Evolutionary conservation across 2,329 filamentous ascomycete genomes (phyloP).

Genomic region (Botrytis hyacinthi): DNA sequence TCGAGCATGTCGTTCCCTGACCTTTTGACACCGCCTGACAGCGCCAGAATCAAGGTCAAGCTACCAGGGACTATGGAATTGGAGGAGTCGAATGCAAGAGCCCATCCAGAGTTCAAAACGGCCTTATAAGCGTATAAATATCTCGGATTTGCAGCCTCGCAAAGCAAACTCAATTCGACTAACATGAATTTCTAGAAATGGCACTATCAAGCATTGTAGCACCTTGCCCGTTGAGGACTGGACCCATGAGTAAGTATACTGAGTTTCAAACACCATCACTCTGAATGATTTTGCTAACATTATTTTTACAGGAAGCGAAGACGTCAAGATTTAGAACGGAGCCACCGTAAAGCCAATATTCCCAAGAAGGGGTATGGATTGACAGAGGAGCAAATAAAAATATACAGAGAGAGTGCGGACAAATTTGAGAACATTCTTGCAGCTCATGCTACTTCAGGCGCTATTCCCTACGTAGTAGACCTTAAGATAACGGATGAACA

Average conservation of each 20-base stretch:
- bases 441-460: neutral
- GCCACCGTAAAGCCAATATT: neutral
- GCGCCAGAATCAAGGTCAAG: neutral
- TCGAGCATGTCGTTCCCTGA: neutral
- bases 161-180: neutral
- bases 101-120: rapidly evolving
- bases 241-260: neutral
- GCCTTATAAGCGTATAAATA: neutral
- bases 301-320: neutral
- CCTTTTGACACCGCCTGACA: neutral
- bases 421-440: neutral
- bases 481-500: neutral
- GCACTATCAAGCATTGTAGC: neutral
- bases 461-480: neutral
- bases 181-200: neutral
- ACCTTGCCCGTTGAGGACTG: neutral
- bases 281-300: neutral
- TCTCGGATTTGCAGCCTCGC: neutral
- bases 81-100: neutral
- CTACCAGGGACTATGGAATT: no score
- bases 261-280: neutral
- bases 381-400: neutral
- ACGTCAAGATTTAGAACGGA: neutral
- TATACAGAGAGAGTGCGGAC: neutral
- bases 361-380: neutral